Conservation (phyloP, 1,284 basidiomycete genomes). For the Inonotus hispidus region DNA sequence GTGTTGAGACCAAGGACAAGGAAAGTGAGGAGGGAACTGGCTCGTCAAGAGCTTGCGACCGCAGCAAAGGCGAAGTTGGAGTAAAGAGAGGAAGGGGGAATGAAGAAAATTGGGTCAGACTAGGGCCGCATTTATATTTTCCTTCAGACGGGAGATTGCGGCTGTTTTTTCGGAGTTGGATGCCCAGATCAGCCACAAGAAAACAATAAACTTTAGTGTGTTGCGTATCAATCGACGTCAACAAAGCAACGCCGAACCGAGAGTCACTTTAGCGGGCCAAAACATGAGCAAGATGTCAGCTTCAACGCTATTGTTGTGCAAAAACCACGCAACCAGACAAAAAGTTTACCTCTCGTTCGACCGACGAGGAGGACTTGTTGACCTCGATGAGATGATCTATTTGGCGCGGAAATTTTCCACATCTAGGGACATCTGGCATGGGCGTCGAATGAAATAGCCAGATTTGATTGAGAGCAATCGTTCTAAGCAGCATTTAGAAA, state of each 20-base stretch:
- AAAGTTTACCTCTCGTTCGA: neutral
- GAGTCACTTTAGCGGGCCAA: neutral
- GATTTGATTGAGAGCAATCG: neutral
- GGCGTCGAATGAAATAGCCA: neutral
- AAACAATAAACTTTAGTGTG: neutral
- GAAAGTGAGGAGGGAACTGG: conserved; percentile 3
- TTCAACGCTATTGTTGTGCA: neutral
- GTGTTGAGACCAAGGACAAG: neutral
- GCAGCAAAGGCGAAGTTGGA: neutral
- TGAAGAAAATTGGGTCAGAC: neutral
- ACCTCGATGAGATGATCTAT: neutral
- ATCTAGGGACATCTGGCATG: neutral
- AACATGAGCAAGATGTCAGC: too few species aligned
- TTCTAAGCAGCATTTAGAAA: neutral
- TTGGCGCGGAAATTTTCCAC: neutral
- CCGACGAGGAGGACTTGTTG: neutral
- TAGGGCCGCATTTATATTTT: neutral
- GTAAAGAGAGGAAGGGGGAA: neutral
- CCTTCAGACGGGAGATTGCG: neutral
- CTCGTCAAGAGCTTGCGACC: conserved; percentile 2
- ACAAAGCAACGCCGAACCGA: neutral
- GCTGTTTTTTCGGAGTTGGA: neutral
- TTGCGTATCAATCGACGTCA: neutral
- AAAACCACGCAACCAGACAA: neutral
- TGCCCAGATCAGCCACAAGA: neutral